Base-by-base conservation (phyloP, 495 filamentous ascomycete genomes). In the Penicillium herquei region DNA sequence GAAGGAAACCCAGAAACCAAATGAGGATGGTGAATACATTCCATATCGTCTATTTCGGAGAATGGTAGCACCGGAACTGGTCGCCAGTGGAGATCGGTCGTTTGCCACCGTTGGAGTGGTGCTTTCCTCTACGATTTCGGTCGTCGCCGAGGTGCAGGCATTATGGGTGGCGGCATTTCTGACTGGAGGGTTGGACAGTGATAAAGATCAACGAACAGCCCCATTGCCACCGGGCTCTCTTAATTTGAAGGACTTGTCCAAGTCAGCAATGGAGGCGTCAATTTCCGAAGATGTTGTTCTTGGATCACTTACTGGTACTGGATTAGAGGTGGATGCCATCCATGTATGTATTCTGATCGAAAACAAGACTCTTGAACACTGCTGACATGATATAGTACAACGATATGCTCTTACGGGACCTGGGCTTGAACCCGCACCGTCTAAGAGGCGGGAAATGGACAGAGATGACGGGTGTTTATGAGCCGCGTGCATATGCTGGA, bases 141-240 rank as follows among this genome's bases (percentile, higher is more conserved):
- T 82, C 3, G 74, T 82, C 3, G 81, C 86, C 0, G 84, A 90
- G 54, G 67, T 81, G 3, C 86, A 90, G 56, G 84, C 82, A 5
- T 71, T 91, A 7, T 92, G 87, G 88, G 79, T 85, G 13, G 75
- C 74, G 37, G 84, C 84, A 0, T 90, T 81, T 50, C 49, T 87
- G 0, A 70, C 59, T 0, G 67, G 61, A 2, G 59, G 50, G 6
- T 54, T 70, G 1, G 67, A 69, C 21, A 10, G 39, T 7, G 3
- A 17, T 3, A 40, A 14, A 12, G 17, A 12, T 16, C 31, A 54
- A 11, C 12, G 3, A 6, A 32, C 10, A 7, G 18, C 34, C 3
- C 16, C 55, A 16, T 13, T 1, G 5, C 5, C 46, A 12, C 7
- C n/a, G 16, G 12, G 40, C 0, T 12, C 26, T 0, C 44, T 60